Evolutionary conservation across 371 early-diverging fungal species (phyloP), one percentile per base, ranked within the genome.

Genomic region (Umbelopsis sp.): DNA sequence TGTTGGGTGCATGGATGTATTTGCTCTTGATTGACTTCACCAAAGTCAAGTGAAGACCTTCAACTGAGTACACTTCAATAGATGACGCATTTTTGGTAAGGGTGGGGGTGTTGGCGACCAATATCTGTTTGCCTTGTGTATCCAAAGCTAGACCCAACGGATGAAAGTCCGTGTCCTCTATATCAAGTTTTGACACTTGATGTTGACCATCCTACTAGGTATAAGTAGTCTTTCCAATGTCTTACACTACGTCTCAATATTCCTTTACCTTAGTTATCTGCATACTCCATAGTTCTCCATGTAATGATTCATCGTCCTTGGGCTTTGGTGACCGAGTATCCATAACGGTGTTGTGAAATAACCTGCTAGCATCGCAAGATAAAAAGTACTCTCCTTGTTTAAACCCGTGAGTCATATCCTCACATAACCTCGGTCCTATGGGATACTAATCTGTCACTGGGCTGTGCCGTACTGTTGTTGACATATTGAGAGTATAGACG

Each of bases 291-390:
- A 80, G 57, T 16, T 48, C 50, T 2, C 77, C 77, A 29, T 65
- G 50, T 24, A 20, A 10, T 1, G 18, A 12, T 7, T 69, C 51
- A 16, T 57, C 63, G 29, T 16, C 32, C 46, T 29, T 29, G 3
- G 63, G 69, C 18, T 24, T 12, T 9, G 74, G 24, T 9, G 37
- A n/a, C 11, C 67, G 63, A 38, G 67, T 44, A 29, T 70, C 74
- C 77, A 82, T 73, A 0, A 78, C 74, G 32, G 66, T 66, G 62
- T 82, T 82, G 24, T 46, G 63, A 35, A 67, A 48, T 25, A 63
- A 62, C 12, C 77, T 57, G 14, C 66, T 69, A 50, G 83, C 76
- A 66, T 82, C 80, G 53, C 83, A 82, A 18, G 66, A 50, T 11
- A 66, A 46, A 57, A 76, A 80, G n/a, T 68, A 73, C 38, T 80